phyloP scores from a whole-genome alignment of 31 red algal species.

The Odonthalia washingtoniensis region DNA sequence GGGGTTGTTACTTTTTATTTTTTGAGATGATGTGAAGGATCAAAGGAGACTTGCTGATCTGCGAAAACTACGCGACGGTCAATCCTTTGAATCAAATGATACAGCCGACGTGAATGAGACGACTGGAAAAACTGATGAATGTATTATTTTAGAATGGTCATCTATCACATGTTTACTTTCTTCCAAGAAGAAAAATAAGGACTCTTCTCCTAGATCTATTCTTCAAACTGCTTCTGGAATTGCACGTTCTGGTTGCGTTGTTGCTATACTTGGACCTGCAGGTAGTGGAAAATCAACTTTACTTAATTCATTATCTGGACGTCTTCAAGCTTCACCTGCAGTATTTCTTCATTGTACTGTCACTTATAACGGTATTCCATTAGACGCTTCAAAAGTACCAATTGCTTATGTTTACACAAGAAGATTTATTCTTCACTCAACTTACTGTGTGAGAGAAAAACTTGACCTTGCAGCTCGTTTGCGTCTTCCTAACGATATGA shows the following conservation, averaged over 20 bases:
- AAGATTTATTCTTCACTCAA: constrained; percentile 88
- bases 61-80: no score
- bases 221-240: constrained; percentile 74
- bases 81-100: no score
- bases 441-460: constrained; percentile 92
- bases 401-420: constrained; percentile 89
- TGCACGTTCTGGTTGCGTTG: constrained; percentile 80
- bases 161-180: background rate
- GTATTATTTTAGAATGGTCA: no score
- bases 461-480: constrained; percentile 79
- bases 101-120: no score
- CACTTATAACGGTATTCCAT: constrained; percentile 56
- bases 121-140: no score
- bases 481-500: constrained; percentile 66
- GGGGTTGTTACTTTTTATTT: no score
- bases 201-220: constrained; percentile 9
- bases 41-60: no score
- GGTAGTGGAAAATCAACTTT: constrained; percentile 97
- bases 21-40: no score
- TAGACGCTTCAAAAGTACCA: constrained; percentile 39
- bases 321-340: constrained; percentile 52
- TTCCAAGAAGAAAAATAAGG: background rate
- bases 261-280: constrained; percentile 89
- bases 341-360: constrained; percentile 51
- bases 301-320: constrained; percentile 86